These are phyloP conservation scores for Serpula lacrymans DNA, from an alignment of 768 basidiomycete genomes.

Conservation along the genomic window DNA sequence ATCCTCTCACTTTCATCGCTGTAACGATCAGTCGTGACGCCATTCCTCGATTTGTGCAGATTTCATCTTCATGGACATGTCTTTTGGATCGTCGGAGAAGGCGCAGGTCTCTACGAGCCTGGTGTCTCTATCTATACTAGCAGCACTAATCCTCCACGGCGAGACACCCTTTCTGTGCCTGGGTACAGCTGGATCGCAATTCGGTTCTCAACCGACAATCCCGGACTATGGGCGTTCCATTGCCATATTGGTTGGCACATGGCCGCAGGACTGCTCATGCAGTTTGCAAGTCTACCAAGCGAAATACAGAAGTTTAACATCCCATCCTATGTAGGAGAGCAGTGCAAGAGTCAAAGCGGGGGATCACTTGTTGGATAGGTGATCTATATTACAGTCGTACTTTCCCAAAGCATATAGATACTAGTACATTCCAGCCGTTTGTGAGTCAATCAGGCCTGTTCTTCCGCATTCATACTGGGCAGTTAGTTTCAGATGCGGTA, in stretches of 20 bases:
- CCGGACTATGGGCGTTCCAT: conserved; percentile 46
- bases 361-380: conserved; percentile 10
- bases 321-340: conserved; percentile 30
- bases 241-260: conserved; percentile 40
- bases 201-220: conserved; percentile 41
- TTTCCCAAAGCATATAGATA: too few relatives aligned
- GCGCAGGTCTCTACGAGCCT: conserved; percentile 29
- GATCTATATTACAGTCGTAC: too few relatives aligned
- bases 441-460: too few relatives aligned
- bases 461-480: background rate
- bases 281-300: conserved; percentile 36
- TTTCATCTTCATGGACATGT: conserved; percentile 39
- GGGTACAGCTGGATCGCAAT: conserved; percentile 34
- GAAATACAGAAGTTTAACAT: conserved; percentile 30
- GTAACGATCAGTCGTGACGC: too few relatives aligned
- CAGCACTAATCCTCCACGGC: conserved; percentile 34
- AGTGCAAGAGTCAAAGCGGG: conserved; percentile 32
- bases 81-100: conserved; percentile 34
- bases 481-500: too few relatives aligned
- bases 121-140: conserved; percentile 25
- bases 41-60: too few relatives aligned
- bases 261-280: conserved; percentile 39
- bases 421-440: too few relatives aligned
- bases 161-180: conserved; percentile 41
- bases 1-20: background rate